These are phyloP conservation scores for Phytophthora fragariae DNA, from an alignment of 352 stramenopile species.

Conservation along the genomic window DNA sequence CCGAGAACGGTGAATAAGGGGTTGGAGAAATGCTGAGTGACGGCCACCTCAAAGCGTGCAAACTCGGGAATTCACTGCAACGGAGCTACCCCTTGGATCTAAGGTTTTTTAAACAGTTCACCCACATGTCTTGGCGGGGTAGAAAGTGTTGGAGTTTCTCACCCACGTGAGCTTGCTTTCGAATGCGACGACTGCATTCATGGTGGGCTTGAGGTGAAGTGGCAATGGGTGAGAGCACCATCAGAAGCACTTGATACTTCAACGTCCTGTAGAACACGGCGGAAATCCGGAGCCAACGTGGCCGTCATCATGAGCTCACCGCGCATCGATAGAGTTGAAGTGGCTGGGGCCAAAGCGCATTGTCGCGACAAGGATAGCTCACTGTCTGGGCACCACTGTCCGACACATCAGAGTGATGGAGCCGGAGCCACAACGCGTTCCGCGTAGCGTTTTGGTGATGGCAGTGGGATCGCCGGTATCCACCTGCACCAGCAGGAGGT, in stretches of 20 bases:
- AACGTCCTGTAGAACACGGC: background rate
- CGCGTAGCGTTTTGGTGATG: slow-evolving; percentile 4
- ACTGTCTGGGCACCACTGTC: background rate
- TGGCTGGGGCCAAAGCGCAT: background rate
- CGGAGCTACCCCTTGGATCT: slow-evolving; percentile 34
- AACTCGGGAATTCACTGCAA: slow-evolving; percentile 23
- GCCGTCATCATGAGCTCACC: background rate
- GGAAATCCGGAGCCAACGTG: background rate
- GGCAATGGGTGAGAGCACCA: background rate
- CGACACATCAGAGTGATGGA: slow-evolving; percentile 12
- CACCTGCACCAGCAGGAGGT: background rate
- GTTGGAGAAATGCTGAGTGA: slow-evolving; percentile 25
- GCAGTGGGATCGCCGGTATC: slow-evolving; percentile 8
- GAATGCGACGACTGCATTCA: background rate
- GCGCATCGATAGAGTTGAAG: background rate
- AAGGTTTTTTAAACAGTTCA: too few species aligned
- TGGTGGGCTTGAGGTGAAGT: background rate
- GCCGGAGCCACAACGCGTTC: background rate
- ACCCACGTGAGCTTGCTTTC: background rate
- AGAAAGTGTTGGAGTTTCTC: background rate
- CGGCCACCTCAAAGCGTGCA: slow-evolving; percentile 23
- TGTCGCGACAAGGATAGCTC: background rate
- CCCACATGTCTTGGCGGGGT: too few species aligned
- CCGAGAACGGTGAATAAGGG: slow-evolving; percentile 2
- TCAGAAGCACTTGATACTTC: background rate